Evolutionary conservation across 352 stramenopile species (phyloP).

Genomic region (Blastocystis sp.): DNA sequence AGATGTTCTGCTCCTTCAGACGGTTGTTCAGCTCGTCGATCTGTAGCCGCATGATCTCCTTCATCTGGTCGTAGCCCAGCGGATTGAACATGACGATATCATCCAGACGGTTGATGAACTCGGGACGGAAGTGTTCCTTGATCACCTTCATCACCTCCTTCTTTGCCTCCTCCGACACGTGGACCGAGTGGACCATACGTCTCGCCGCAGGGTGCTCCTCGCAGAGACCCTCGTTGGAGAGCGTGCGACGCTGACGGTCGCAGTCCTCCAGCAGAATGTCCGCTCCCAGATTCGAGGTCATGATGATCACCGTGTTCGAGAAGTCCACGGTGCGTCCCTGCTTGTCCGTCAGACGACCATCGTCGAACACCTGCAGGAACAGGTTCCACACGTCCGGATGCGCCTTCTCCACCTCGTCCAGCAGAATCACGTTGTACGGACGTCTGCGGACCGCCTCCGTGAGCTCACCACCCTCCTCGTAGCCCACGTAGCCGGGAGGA

Average conservation of each 20-base stretch:
- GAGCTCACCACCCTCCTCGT: constrained; percentile 84
- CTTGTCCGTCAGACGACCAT: constrained; percentile 88
- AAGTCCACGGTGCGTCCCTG: constrained; percentile 89
- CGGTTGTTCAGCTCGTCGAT: constrained; percentile 69
- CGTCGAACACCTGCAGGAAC: constrained; percentile 87
- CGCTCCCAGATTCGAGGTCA: constrained; percentile 89
- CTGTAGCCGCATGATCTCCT: constrained; percentile 80
- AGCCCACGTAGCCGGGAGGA: constrained; percentile 84
- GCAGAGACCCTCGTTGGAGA: constrained; percentile 57
- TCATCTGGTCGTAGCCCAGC: constrained; percentile 73
- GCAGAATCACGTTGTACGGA: constrained; percentile 87
- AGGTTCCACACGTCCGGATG: constrained; percentile 87
- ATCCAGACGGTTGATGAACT: constrained; percentile 89
- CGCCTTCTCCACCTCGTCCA: constrained; percentile 96
- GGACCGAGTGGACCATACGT: background rate
- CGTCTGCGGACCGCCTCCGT: constrained; percentile 82
- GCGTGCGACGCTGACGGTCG: background rate
- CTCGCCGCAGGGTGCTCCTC: background rate
- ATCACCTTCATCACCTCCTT: constrained; percentile 76
- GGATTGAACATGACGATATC: constrained; percentile 89
- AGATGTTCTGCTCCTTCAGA: constrained; percentile 70
- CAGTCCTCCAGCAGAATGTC: constrained; percentile 71
- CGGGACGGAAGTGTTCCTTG: constrained; percentile 75
- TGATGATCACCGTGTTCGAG: constrained; percentile 87
- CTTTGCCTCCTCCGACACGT: constrained; percentile 60